Evolutionary conservation across 257 asterid species (phyloP), one percentile per base, ranked within the genome.

Genomic region (Buddleja alternifolia): DNA sequence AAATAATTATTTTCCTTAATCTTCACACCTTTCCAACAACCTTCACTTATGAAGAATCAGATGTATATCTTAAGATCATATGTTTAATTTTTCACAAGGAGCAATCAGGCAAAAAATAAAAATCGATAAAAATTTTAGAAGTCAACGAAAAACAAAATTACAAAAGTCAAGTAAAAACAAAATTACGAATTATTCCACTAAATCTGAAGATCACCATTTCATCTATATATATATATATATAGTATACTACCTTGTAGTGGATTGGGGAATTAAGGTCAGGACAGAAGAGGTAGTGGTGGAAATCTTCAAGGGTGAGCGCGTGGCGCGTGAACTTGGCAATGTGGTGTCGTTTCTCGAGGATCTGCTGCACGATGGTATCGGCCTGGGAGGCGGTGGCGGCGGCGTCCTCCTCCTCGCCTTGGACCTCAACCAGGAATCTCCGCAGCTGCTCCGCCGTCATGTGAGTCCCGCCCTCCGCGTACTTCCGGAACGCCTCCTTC

Each of bases 251-350:
- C 95, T 85, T 74, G 47, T 20, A 50, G 74, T 57, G 46, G n/a
- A 87, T 56, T 4, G 93, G 86, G 10, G 90, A 86, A 39, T 90
- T 90, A 21, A 87, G 76, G 56, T 90, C 93, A 57, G 85, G 77
- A 48, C 79, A 80, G 70, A 90, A 90, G 37, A 90, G 85, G 73
- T 78, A 90, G 52, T 82, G 92, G 72, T 83, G 89, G 75, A 90
- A 90, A 67, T 90, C 95, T 0, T 81, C 83, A 61, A 81, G 74
- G 14, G 81, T 71, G 1, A 81, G 73, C 69, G 83, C 75, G 76
- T 77, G 85, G 73, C 85, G 83, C 75, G 78, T 63, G 71, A 73
- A 74, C 73, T 53, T 66, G 15, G 81, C 77, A 77, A 77, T 67
- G 75, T 77, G 85, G 75, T 69, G 76, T 8, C 80, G 81, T 21